A percentile compares a stretch with the other conserved stretches of the same genome.
These are phyloP conservation scores for Puccinia horiana DNA, from an alignment of 1,284 basidiomycete species.

Conservation along the genomic window DNA sequence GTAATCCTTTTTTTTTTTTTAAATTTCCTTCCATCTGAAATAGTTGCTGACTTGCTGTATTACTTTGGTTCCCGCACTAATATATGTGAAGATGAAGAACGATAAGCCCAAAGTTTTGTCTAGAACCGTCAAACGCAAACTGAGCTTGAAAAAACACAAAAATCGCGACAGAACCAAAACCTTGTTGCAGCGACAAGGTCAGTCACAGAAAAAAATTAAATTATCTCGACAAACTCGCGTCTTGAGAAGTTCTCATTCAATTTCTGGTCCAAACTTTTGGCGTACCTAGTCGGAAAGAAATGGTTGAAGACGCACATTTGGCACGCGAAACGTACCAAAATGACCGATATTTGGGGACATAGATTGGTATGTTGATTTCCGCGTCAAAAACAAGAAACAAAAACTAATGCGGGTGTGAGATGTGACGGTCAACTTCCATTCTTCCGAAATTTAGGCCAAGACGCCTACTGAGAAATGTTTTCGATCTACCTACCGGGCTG, in stretches of 20 bases:
- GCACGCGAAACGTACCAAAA: slow-evolving; percentile 91
- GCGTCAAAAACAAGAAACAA: neutral
- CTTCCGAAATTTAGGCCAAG: slow-evolving; percentile 63
- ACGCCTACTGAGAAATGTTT: slow-evolving; percentile 86
- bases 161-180: slow-evolving; percentile 15
- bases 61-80: neutral
- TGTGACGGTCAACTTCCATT: neutral
- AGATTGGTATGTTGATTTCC: slow-evolving; percentile 66
- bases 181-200: slow-evolving; percentile 35
- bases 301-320: slow-evolving; percentile 93
- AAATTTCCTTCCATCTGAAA: neutral
- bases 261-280: neutral
- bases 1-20: neutral
- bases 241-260: neutral
- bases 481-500: slow-evolving; percentile 81
- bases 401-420: neutral
- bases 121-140: slow-evolving; percentile 30
- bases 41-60: neutral
- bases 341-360: slow-evolving; percentile 86
- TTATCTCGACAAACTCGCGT: too few relatives aligned
- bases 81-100: slow-evolving; percentile 22
- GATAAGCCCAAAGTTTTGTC: slow-evolving; percentile 23
- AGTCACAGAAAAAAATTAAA: neutral
- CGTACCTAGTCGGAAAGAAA: slow-evolving; percentile 65
- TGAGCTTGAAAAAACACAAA: slow-evolving; percentile 26